Evolutionary conservation across 495 filamentous ascomycete genomes (phyloP).

Genomic region (Filosporella fistucella): DNA sequence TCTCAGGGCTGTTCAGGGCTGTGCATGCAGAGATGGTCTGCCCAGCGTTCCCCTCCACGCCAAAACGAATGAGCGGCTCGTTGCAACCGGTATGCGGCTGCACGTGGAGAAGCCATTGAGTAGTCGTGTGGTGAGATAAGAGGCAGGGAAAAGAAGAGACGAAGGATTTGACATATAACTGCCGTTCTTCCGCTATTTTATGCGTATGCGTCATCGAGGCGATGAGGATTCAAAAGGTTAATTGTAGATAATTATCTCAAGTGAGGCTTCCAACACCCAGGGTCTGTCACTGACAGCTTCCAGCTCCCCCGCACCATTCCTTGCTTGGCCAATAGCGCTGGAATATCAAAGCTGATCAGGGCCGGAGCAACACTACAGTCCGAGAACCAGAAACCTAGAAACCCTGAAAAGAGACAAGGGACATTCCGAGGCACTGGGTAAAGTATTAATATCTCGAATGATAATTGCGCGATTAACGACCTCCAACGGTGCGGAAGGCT

Average conservation of each 20-base stretch:
- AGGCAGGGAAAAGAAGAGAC: neutral
- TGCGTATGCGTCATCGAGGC: neutral
- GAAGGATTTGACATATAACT: neutral
- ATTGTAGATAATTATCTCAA: neutral
- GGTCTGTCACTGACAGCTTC: too few relatives aligned
- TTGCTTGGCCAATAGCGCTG: neutral
- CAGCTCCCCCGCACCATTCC: neutral
- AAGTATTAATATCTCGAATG: too few relatives aligned
- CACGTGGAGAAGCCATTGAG: neutral
- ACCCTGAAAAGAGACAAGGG: too few relatives aligned
- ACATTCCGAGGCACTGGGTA: too few relatives aligned
- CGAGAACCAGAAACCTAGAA: too few relatives aligned
- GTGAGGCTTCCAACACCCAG: neutral
- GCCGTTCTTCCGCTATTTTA: neutral
- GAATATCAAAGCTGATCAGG: too few relatives aligned
- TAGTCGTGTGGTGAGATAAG: neutral
- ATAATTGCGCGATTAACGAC: too few relatives aligned
- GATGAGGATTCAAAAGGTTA: neutral
- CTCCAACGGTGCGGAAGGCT: too few relatives aligned
- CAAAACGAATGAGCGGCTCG: neutral
- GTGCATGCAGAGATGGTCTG: neutral
- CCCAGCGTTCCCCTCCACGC: too few relatives aligned
- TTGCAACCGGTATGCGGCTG: neutral
- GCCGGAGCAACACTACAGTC: too few relatives aligned
- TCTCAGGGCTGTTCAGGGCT: constrained; percentile 1